Evolutionary conservation across 306 rosid genomes (phyloP).

Genomic region (Quercus robur): DNA sequence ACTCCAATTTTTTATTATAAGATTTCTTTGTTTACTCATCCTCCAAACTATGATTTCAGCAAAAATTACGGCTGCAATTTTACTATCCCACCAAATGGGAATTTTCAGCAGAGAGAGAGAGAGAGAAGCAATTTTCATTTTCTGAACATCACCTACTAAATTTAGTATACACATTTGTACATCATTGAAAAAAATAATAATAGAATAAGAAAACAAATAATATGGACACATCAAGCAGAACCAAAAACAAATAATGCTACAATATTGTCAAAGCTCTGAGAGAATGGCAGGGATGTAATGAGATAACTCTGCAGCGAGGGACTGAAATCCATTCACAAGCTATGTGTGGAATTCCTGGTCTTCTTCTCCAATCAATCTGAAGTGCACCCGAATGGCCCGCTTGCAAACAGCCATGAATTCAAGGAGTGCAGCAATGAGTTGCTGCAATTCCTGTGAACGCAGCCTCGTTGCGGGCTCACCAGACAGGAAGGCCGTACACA

Average conservation of each 20-base stretch:
- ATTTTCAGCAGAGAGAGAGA: no score
- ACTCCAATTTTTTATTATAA: no score
- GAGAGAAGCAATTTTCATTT: no score
- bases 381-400: constrained; percentile 94
- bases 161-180: constrained; percentile 15
- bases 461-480: constrained; percentile 97
- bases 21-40: no score
- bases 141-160: no score
- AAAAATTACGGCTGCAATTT: no score
- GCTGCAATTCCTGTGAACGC: constrained; percentile 94
- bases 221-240: constrained; percentile 36
- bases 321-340: constrained; percentile 88
- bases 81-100: no score
- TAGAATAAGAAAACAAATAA: not conserved
- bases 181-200: constrained; percentile 10
- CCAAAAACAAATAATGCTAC: constrained; percentile 18
- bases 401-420: constrained; percentile 99
- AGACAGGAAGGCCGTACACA: constrained; percentile 94
- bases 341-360: constrained; percentile 99
- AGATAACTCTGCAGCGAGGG: constrained; percentile 88
- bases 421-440: constrained; percentile 94
- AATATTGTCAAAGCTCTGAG: constrained; percentile 64
- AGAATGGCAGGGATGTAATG: constrained; percentile 97
- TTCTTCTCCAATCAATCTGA: constrained; percentile 92
- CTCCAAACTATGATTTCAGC: no score